Conservation (phyloP, 306 rosid genomes). For the Quillaja saponaria region DNA sequence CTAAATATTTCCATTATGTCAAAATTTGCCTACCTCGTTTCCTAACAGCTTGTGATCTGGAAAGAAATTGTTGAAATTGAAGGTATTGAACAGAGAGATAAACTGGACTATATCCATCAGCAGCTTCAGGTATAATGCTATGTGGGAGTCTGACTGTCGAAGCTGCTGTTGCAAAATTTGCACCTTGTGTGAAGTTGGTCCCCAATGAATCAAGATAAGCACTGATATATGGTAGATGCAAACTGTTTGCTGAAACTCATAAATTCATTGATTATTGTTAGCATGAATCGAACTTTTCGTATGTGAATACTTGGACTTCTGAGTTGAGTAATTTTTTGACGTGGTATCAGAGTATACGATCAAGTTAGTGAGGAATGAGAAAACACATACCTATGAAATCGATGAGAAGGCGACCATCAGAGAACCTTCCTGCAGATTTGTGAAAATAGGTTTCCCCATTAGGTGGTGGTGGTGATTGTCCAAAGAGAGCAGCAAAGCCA, state of each 20-base stretch:
- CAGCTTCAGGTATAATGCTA: too few relatives aligned
- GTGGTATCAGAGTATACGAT: too few relatives aligned
- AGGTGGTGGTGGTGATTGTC: constrained; percentile 20
- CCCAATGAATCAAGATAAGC: constrained; percentile 37
- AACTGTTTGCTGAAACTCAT: constrained; percentile 18
- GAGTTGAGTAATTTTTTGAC: too few relatives aligned
- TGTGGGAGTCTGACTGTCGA: constrained; percentile 31
- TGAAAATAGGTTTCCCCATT: constrained; percentile 54
- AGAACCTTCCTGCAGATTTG: constrained; percentile 41
- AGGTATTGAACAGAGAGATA: constrained; percentile 24
- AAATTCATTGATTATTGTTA: too few relatives aligned
- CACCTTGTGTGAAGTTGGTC: constrained; percentile 28
- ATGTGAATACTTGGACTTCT: too few relatives aligned
- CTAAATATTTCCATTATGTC: too few relatives aligned
- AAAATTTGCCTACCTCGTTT: constrained; percentile 1
- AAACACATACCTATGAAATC: constrained; percentile 47
- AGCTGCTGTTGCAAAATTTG: constrained; percentile 29
- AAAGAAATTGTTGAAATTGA: constrained; percentile 25
- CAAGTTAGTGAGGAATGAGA: too few relatives aligned
- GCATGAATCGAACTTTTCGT: too few relatives aligned
- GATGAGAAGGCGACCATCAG: constrained; percentile 45
- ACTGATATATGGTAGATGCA: constrained; percentile 22
- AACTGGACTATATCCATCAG: constrained; percentile 35
- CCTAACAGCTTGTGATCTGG: background rate
- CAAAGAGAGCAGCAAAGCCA: constrained; percentile 40